Evolutionary conservation across 2,329 filamentous ascomycete genomes (phyloP), one percentile per base, ranked within the genome.

Genomic region (Teratosphaeria pseudoeucalypti): DNA sequence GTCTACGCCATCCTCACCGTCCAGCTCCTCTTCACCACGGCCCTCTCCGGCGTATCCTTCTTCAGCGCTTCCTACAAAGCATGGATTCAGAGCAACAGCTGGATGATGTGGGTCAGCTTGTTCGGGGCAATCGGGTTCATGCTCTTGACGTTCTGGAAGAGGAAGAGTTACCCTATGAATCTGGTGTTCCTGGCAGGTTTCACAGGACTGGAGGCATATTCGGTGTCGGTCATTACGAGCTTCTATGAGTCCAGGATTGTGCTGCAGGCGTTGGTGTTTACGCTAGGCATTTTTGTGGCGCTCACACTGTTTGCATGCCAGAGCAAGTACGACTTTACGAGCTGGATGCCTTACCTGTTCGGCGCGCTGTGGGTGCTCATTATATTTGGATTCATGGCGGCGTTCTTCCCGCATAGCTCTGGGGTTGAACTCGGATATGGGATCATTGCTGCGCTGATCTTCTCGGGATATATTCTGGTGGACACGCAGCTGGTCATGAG

Each of bases 1-100:
- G 94, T 99, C 72, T 99, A 99, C 78, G 88, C 91, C 61, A 99
- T 99, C 75, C 82, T 99, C 77, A 95, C 94, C n/a, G 85, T 90
- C 57, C 94, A 99, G 75, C 85, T 99, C 58, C 79, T 97, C 71
- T 85, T 87, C 60, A 99, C 94, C 7, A 88, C 87, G 43, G 81
- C 83, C 63, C 81, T 97, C 66, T 91, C 88, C 77, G 83, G 86
- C 62, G 77, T 96, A 67, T 94, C 88, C 66, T 97, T 97, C 82
- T 89, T 90, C 76, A 95, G 84, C 77, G 70, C 76, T 11, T 77
- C 79, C 59, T 99, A 97, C 80, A 90, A 87, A 73, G 70, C 68
- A 57, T 99, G 92, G 90, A 92, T 99, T 68, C 91, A 96, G 73
- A 78, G 78, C 60, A 87, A 96, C 69, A 82, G 84, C 56, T 92